Base-by-base conservation (phyloP, 208 protist genomes). In the Angomonas ambiguus region DNA sequence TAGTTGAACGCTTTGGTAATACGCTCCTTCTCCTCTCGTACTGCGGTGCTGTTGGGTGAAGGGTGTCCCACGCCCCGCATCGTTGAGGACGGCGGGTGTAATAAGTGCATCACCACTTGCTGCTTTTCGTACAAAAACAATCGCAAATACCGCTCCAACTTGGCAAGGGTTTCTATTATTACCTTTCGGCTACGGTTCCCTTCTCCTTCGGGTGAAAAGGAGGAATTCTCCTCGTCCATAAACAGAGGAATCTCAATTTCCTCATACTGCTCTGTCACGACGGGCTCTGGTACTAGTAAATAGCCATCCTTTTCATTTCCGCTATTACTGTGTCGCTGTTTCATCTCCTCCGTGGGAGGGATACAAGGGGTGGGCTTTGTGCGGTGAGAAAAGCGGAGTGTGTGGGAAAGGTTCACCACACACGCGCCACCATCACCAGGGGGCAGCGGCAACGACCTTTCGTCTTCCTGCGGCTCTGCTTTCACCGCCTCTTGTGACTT, bases 181-280 rank as follows among this genome's bases (percentile, higher is more conserved):
- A n/a, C n/a, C n/a, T n/a, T n/a, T n/a, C n/a, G n/a, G n/a, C n/a
- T n/a, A n/a, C n/a, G n/a, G n/a, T n/a, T n/a, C n/a, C n/a, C n/a
- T n/a, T n/a, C n/a, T n/a, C n/a, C n/a, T n/a, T n/a, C n/a, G n/a
- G n/a, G n/a, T n/a, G n/a, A n/a, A n/a, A n/a, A n/a, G n/a, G n/a
- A n/a, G n/a, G n/a, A n/a, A n/a, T n/a, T n/a, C n/a, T n/a, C n/a
- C n/a, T n/a, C n/a, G n/a, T n/a, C n/a, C n/a, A n/a, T 45, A 16
- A n/a, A 45, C 11, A 45, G 38, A 16, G 38, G 38, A n/a, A 94
- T 76, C 6, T 91, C 77, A 45, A 94, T 65, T 51, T 94, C 88
- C 45, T 94, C 88, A 61, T 94, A 94, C 25, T 80, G 71, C 77
- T 94, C 85, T 53, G 88, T 92, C 25, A 94, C 81, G 28, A 91